phyloP scores from a whole-genome alignment of 2,329 filamentous ascomycete genomes.

The Endoconidiophora laricicola region DNA sequence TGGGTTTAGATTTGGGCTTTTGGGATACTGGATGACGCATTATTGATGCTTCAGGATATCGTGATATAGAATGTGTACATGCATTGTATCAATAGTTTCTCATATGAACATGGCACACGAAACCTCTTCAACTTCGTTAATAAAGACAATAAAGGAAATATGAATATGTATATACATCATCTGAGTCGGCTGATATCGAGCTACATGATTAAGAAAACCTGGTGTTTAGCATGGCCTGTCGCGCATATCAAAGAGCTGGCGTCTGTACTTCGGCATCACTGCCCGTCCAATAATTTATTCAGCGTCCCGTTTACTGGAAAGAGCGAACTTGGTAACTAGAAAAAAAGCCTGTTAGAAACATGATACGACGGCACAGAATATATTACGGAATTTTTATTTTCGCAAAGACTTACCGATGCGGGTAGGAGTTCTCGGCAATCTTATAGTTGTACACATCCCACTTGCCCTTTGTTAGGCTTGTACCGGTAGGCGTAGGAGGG shows the following conservation, averaged over 20 bases:
- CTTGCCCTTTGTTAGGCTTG: slow-evolving; percentile 34
- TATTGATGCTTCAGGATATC: neutral
- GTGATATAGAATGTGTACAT: neutral
- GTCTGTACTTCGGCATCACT: slow-evolving; percentile 11
- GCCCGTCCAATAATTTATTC: slow-evolving; percentile 14
- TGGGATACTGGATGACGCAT: neutral
- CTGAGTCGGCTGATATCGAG: too few species aligned
- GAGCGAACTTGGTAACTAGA: slow-evolving; percentile 46
- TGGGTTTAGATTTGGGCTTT: neutral
- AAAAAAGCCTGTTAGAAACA: slow-evolving; percentile 18
- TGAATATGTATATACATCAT: too few species aligned
- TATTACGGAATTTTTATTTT: neutral
- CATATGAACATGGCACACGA: too few species aligned
- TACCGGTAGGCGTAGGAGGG: slow-evolving; percentile 71
- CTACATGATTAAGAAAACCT: too few species aligned
- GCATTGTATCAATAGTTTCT: too few species aligned
- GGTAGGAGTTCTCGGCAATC: slow-evolving; percentile 52
- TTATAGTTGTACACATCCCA: slow-evolving; percentile 55
- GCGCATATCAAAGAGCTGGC: too few species aligned
- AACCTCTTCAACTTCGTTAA: too few species aligned
- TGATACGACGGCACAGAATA: neutral
- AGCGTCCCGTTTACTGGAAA: slow-evolving; percentile 30
- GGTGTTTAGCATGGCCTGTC: too few species aligned
- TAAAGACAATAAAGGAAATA: neutral
- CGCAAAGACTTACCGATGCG: slow-evolving; percentile 40